Evolutionary conservation across 495 filamentous ascomycete species (phyloP).

Genomic region (Rusavskia elegans): DNA sequence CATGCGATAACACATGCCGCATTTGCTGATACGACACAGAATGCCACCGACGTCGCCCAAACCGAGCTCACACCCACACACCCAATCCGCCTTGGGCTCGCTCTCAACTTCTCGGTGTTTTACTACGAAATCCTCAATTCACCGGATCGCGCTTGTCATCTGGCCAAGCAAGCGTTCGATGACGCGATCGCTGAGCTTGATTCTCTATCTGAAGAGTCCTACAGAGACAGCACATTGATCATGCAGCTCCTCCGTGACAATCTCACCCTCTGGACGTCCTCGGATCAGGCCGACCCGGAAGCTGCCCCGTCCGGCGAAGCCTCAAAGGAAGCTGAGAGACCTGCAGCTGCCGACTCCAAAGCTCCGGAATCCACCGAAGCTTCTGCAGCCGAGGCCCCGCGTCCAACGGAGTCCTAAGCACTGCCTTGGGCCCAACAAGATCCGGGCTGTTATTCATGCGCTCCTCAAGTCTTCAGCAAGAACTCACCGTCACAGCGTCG

Average conservation of each 20-base stretch:
- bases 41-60: slow-evolving; percentile 94
- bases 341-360: slow-evolving; percentile 41
- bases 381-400: slow-evolving; percentile 19
- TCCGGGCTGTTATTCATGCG: neutral
- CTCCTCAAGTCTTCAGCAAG: neutral
- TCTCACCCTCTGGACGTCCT: slow-evolving; percentile 98
- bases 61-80: slow-evolving; percentile 96
- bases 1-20: neutral
- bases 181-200: slow-evolving; percentile 99
- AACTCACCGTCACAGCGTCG: neutral
- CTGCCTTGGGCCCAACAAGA: neutral
- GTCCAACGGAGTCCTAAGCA: slow-evolving; percentile 16
- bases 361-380: slow-evolving; percentile 28
- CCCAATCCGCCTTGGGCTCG: slow-evolving; percentile 95
- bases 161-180: slow-evolving; percentile 98
- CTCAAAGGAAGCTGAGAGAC: slow-evolving; percentile 48
- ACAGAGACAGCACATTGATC: slow-evolving; percentile 99
- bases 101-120: slow-evolving; percentile 99
- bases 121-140: slow-evolving; percentile 99
- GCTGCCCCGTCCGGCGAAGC: slow-evolving; percentile 27
- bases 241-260: slow-evolving; percentile 99
- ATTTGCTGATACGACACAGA: slow-evolving; percentile 32
- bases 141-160: slow-evolving; percentile 94
- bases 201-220: slow-evolving; percentile 95
- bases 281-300: slow-evolving; percentile 76